Percentiles rank a stretch among this genome's conserved stretches.
phyloP scores from a whole-genome alignment of 2,329 filamentous ascomycete genomes.

The Colletotrichum cereale region DNA sequence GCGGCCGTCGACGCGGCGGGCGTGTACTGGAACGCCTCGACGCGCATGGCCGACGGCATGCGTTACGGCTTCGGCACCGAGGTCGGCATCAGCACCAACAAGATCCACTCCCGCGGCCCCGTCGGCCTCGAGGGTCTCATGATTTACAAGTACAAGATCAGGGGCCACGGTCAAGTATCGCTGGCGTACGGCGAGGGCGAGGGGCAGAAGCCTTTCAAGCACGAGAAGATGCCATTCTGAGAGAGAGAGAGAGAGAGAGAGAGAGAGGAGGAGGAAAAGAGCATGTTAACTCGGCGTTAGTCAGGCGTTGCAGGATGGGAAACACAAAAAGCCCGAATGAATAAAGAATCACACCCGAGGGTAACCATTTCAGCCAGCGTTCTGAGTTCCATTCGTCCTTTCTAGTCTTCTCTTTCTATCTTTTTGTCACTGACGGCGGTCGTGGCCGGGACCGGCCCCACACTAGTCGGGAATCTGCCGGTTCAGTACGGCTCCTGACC shows the following conservation, averaged over 20 bases:
- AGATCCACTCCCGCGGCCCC: slow-evolving; percentile 93
- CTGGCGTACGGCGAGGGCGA: slow-evolving; percentile 77
- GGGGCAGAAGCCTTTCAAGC: slow-evolving; percentile 70
- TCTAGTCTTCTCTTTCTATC: too few species aligned
- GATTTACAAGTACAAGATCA: slow-evolving; percentile 96
- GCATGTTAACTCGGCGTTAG: slow-evolving; percentile 26
- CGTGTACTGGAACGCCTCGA: slow-evolving; percentile 97
- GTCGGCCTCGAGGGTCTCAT: slow-evolving; percentile 95
- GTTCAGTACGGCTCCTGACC: slow-evolving; percentile 1
- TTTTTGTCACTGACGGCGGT: background rate
- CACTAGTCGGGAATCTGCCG: slow-evolving; percentile 2
- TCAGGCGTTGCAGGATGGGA: slow-evolving; percentile 10
- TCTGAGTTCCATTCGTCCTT: background rate
- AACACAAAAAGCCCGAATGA: background rate
- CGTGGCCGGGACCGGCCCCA: slow-evolving; percentile 15
- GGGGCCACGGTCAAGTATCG: slow-evolving; percentile 86
- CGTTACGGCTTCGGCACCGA: slow-evolving; percentile 98
- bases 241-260: background rate
- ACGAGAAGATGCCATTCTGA: slow-evolving; percentile 65
- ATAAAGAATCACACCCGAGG: background rate
- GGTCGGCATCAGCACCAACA: slow-evolving; percentile 98
- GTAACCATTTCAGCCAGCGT: background rate
- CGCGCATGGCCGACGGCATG: slow-evolving; percentile 95
- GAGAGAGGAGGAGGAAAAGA: background rate
- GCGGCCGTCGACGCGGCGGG: slow-evolving; percentile 87